These are phyloP conservation scores for Xylaria longipes DNA, from an alignment of 495 filamentous ascomycete species.

Conservation along the genomic window DNA sequence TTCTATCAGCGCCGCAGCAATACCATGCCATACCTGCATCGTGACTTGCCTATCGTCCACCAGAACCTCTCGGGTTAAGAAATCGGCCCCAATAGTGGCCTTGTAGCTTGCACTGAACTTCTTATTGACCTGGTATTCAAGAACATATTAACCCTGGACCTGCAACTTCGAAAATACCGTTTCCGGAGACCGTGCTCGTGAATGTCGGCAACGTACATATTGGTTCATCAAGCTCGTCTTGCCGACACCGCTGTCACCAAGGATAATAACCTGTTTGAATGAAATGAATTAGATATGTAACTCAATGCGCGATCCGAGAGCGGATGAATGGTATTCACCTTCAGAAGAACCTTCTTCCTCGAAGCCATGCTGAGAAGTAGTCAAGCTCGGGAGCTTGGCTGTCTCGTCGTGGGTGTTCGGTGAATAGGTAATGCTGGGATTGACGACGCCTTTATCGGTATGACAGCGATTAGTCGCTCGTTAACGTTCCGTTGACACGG, in stretches of 20 bases:
- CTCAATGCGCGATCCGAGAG: neutral
- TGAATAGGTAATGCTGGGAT: neutral
- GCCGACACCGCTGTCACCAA: slow-evolving; percentile 96
- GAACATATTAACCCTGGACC: neutral
- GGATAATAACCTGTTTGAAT: slow-evolving; percentile 84
- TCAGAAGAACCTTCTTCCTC: slow-evolving; percentile 95
- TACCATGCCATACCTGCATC: slow-evolving; percentile 80
- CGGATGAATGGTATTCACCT: slow-evolving; percentile 61
- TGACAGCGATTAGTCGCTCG: neutral
- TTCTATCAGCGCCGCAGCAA: slow-evolving; percentile 20
- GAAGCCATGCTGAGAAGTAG: slow-evolving; percentile 74
- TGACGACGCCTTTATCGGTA: slow-evolving; percentile 5
- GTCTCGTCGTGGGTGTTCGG: slow-evolving; percentile 1
- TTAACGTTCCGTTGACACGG: neutral
- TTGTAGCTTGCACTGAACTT: slow-evolving; percentile 99
- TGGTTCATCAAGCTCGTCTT: slow-evolving; percentile 99
- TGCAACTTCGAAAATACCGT: neutral
- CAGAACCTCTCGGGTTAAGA: slow-evolving; percentile 96
- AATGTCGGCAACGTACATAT: slow-evolving; percentile 76
- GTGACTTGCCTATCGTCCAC: slow-evolving; percentile 97
- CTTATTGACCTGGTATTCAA: slow-evolving; percentile 85
- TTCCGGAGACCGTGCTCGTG: slow-evolving; percentile 13
- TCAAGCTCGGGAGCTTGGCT: slow-evolving; percentile 24
- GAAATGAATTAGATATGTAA: slow-evolving; percentile 8
- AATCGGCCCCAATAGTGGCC: slow-evolving; percentile 98